Conservation (phyloP, 2,329 filamentous ascomycete genomes). For the Aspergillus pseudoterreus region DNA sequence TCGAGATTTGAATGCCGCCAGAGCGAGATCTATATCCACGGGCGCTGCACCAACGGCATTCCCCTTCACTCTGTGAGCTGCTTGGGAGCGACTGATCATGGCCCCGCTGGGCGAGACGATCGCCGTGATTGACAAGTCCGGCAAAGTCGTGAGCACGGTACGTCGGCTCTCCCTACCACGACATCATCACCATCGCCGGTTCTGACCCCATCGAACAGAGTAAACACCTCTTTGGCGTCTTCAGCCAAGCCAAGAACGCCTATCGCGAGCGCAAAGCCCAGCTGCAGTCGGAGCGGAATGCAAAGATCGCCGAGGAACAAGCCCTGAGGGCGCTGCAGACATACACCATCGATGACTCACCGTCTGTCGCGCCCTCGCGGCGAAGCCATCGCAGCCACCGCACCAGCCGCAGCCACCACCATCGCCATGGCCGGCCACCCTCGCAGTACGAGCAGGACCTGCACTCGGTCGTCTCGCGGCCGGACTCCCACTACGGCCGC, state of each 20-base stretch:
- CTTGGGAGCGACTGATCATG: slow-evolving; percentile 16
- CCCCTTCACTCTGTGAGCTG: too few relatives aligned
- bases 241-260: slow-evolving; percentile 84
- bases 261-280: slow-evolving; percentile 86
- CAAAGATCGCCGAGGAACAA: slow-evolving; percentile 53
- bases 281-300: slow-evolving; percentile 67
- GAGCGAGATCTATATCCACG: slow-evolving; percentile 1
- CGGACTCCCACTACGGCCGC: slow-evolving; percentile 17
- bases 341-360: slow-evolving; percentile 46
- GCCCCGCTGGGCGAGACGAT: slow-evolving; percentile 62
- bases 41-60: too few relatives aligned
- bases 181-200: neutral
- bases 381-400: slow-evolving; percentile 36
- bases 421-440: slow-evolving; percentile 1
- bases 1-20: slow-evolving; percentile 10
- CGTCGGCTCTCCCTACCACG: slow-evolving; percentile 32
- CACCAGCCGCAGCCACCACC: slow-evolving; percentile 23
- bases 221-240: slow-evolving; percentile 83
- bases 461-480: slow-evolving; percentile 20
- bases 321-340: slow-evolving; percentile 57
- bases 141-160: slow-evolving; percentile 86
- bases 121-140: slow-evolving; percentile 85
- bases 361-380: slow-evolving; percentile 41
- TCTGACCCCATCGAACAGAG: slow-evolving; percentile 53
- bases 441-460: slow-evolving; percentile 30